A percentile compares a stretch with the other conserved stretches of the same genome.
Evolutionary conservation across 345 rosid genomes (phyloP).

Genomic region (Combretum micranthum): DNA sequence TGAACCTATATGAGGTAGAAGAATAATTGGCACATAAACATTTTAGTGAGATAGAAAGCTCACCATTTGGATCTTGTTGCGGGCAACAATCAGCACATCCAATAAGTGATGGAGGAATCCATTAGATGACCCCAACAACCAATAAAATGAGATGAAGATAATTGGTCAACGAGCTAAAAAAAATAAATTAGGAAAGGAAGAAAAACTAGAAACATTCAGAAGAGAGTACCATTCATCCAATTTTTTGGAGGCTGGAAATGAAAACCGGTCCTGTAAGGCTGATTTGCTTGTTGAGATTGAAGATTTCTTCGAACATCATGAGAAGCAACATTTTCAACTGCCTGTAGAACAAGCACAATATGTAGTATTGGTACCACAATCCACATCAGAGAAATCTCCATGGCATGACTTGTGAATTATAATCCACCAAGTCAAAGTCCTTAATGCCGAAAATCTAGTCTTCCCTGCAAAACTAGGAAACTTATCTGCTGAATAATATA

Average conservation of each 20-base stretch:
- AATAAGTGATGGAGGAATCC: too few species aligned
- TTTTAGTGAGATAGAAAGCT: conserved; percentile 1
- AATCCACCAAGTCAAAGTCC: too few species aligned
- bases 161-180: not conserved
- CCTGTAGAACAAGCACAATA: too few species aligned
- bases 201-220: not conserved
- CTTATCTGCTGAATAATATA: too few species aligned
- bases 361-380: too few species aligned
- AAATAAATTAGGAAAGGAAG: not conserved
- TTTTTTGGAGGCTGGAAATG: conserved; percentile 72
- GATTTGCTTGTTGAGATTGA: conserved; percentile 16
- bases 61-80: conserved; percentile 25
- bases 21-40: not conserved
- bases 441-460: too few species aligned
- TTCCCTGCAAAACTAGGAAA: too few species aligned
- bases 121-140: too few species aligned
- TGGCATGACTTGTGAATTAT: too few species aligned
- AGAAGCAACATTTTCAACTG: conserved; percentile 18
- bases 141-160: not conserved
- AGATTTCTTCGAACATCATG: conserved; percentile 15
- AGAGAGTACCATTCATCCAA: conserved; percentile 61
- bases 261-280: conserved; percentile 62
- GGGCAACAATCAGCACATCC: too few species aligned
- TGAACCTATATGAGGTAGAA: not conserved
- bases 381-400: too few species aligned